Evolutionary conservation across 2,329 filamentous ascomycete species (phyloP).

Genomic region (Phialemoniopsis sp.): DNA sequence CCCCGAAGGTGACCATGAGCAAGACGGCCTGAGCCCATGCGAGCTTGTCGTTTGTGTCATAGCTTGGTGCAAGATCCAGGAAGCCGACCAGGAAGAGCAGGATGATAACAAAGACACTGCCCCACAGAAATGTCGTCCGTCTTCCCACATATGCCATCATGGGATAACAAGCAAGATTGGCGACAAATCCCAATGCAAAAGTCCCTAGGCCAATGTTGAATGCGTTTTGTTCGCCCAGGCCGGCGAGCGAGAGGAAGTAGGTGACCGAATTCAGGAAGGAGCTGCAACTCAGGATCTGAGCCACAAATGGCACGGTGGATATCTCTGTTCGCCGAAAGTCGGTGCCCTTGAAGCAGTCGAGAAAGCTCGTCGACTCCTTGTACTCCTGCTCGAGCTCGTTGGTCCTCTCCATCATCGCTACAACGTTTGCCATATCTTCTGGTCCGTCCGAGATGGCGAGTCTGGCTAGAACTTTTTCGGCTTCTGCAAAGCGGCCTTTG

Average conservation of each 20-base stretch:
- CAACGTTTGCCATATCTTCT: slow-evolving; percentile 11
- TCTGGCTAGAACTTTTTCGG: slow-evolving; percentile 25
- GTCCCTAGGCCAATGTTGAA: too few relatives aligned
- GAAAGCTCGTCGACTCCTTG: slow-evolving; percentile 33
- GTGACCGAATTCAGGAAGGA: too few relatives aligned
- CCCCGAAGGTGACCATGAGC: slow-evolving; percentile 13
- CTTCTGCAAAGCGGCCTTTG: slow-evolving; percentile 26
- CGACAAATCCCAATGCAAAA: too few relatives aligned
- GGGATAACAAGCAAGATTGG: too few relatives aligned
- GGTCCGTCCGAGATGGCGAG: slow-evolving; percentile 16
- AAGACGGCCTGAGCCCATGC: slow-evolving; percentile 13
- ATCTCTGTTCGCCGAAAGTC: slow-evolving; percentile 41
- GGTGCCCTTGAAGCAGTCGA: slow-evolving; percentile 40
- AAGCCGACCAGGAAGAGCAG: slow-evolving; percentile 15
- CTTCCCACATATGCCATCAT: slow-evolving; percentile 11
- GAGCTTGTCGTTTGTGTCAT: slow-evolving; percentile 25
- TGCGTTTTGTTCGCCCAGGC: too few relatives aligned
- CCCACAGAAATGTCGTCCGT: slow-evolving; percentile 10
- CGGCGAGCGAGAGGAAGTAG: too few relatives aligned
- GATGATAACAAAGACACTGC: slow-evolving; percentile 5
- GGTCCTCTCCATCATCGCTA: slow-evolving; percentile 41
- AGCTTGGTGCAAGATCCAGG: slow-evolving; percentile 11
- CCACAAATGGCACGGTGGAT: too few relatives aligned
- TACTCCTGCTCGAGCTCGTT: slow-evolving; percentile 35
- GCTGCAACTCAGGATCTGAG: too few relatives aligned